Percentiles rank a stretch among this genome's conserved stretches.
These are phyloP conservation scores for Hericium erinaceus DNA, from an alignment of 768 basidiomycete species.

Conservation along the genomic window DNA sequence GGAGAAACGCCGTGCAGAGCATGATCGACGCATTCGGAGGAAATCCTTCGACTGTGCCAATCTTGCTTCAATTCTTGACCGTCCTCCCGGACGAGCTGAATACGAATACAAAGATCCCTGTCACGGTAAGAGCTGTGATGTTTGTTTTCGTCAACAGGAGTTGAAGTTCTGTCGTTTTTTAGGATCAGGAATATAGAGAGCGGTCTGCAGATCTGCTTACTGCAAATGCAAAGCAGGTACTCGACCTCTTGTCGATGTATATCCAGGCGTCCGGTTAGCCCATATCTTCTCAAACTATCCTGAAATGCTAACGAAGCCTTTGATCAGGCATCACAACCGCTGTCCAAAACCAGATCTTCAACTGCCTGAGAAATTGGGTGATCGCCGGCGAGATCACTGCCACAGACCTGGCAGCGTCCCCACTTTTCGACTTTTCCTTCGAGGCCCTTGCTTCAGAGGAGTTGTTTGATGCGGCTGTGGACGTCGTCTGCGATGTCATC, in stretches of 20 bases:
- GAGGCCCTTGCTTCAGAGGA: slow-evolving; percentile 74
- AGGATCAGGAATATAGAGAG: slow-evolving; percentile 73
- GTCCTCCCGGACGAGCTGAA: slow-evolving; percentile 84
- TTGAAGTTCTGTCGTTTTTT: neutral
- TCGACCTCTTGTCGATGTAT: slow-evolving; percentile 81
- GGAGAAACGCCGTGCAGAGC: slow-evolving; percentile 71
- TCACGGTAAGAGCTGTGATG: slow-evolving; percentile 54
- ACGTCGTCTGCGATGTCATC: slow-evolving; percentile 87
- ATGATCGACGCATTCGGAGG: slow-evolving; percentile 83
- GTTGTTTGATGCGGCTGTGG: slow-evolving; percentile 90
- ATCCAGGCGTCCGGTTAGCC: slow-evolving; percentile 74
- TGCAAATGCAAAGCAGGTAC: slow-evolving; percentile 57
- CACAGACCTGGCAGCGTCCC: slow-evolving; percentile 54
- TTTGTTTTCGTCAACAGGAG: neutral
- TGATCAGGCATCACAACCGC: slow-evolving; percentile 64
- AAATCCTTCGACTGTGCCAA: slow-evolving; percentile 75
- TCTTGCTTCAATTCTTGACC: slow-evolving; percentile 82
- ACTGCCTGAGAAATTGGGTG: slow-evolving; percentile 83
- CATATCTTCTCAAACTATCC: neutral
- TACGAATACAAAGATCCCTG: slow-evolving; percentile 77
- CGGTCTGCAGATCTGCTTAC: slow-evolving; percentile 55
- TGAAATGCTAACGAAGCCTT: neutral
- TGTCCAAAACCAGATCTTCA: slow-evolving; percentile 77
- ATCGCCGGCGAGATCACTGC: slow-evolving; percentile 75
- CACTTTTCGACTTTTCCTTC: slow-evolving; percentile 77